These are phyloP conservation scores for Colletotrichum echinochloae DNA, from an alignment of 2,329 filamentous ascomycete species.

Conservation along the genomic window DNA sequence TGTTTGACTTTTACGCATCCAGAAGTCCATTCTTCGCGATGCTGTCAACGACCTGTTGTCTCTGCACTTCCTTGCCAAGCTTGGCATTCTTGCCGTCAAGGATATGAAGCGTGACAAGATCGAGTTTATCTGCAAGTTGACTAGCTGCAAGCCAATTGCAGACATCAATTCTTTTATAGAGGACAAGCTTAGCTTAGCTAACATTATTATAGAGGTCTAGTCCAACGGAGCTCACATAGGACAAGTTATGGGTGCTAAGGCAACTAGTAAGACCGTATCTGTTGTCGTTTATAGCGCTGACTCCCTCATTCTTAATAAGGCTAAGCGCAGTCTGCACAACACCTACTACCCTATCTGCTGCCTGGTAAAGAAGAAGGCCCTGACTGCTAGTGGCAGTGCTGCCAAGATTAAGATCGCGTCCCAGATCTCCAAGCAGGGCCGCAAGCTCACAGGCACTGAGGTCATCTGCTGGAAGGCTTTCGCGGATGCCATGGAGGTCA, in stretches of 20 bases:
- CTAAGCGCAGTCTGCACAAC: slow-evolving; percentile 95
- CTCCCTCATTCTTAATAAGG: slow-evolving; percentile 93
- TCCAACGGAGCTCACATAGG: slow-evolving; percentile 90
- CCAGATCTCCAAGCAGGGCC: slow-evolving; percentile 83
- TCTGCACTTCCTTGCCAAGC: slow-evolving; percentile 96
- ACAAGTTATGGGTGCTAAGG: slow-evolving; percentile 92
- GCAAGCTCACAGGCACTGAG: slow-evolving; percentile 89
- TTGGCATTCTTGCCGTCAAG: slow-evolving; percentile 95
- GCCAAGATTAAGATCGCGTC: slow-evolving; percentile 97
- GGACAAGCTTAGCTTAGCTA: slow-evolving; percentile 94
- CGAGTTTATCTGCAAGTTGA: slow-evolving; percentile 99
- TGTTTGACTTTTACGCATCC: no score
- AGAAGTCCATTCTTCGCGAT: slow-evolving; percentile 97
- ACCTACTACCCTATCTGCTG: slow-evolving; percentile 98
- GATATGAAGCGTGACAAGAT: slow-evolving; percentile 99
- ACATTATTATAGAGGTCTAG: slow-evolving; percentile 92
- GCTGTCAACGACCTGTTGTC: slow-evolving; percentile 98
- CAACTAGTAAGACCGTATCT: slow-evolving; percentile 87
- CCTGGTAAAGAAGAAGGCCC: slow-evolving; percentile 98
- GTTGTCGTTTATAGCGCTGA: slow-evolving; percentile 96
- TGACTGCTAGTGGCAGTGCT: slow-evolving; percentile 96
- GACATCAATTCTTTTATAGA: slow-evolving; percentile 99
- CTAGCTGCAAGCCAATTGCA: slow-evolving; percentile 98
- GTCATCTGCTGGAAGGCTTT: slow-evolving; percentile 99
- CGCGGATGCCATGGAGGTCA: slow-evolving; percentile 95